Evolutionary conservation across 2,329 filamentous ascomycete species (phyloP).

Genomic region (Colletotrichum sansevieriae): DNA sequence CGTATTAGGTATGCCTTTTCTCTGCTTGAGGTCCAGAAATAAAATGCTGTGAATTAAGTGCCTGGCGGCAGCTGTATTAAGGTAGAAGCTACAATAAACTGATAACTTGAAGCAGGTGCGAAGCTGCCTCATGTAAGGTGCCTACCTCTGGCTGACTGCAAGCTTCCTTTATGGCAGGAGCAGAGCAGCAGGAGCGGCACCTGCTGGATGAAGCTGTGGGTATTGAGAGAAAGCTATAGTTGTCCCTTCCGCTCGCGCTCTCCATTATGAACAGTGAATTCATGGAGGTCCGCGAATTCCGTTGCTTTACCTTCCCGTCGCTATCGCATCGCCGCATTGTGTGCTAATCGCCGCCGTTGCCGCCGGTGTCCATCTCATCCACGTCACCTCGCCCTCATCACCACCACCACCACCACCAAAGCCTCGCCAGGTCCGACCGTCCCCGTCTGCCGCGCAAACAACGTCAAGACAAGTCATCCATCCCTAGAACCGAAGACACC

Average conservation of each 20-base stretch:
- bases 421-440: conserved; percentile 5
- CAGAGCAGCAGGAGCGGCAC: too few relatives aligned
- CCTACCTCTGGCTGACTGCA: not conserved
- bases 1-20: too few relatives aligned
- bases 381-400: not conserved
- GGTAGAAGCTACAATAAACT: not conserved
- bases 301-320: not conserved
- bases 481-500: conserved; percentile 3
- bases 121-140: conserved; percentile 8
- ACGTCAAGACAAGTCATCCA: conserved; percentile 4
- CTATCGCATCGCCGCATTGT: not conserved
- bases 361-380: not conserved
- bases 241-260: not conserved
- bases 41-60: too few relatives aligned
- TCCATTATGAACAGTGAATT: not conserved
- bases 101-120: conserved; percentile 1
- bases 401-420: conserved; percentile 4
- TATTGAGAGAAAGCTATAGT: not conserved
- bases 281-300: not conserved
- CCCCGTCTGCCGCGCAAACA: not conserved
- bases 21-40: not conserved
- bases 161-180: not conserved
- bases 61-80: too few relatives aligned
- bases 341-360: conserved; percentile 16
- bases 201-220: not conserved